Percentiles rank a stretch among this genome's conserved stretches.
Conservation (phyloP, 108 stramenopile genomes). For the Bacterosira constricta region DNA sequence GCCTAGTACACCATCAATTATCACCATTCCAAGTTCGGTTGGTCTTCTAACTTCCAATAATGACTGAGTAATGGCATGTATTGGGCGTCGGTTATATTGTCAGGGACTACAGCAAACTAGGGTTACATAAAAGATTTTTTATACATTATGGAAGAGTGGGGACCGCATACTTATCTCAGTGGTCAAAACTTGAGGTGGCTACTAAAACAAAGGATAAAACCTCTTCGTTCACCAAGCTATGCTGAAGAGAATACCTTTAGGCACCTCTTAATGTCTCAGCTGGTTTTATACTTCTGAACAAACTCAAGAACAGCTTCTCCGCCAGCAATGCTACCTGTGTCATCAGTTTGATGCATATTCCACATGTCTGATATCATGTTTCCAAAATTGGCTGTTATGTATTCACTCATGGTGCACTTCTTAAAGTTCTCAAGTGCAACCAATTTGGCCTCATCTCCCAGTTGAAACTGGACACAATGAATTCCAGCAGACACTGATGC, state of each 20-base stretch:
- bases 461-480: constrained; percentile 15
- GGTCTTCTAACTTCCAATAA: too few relatives aligned
- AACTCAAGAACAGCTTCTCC: constrained; percentile 34
- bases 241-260: not conserved
- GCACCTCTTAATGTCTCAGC: not conserved
- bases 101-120: too few relatives aligned
- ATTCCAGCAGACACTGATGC: constrained; percentile 14
- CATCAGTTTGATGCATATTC: constrained; percentile 40
- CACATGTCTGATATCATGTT: constrained; percentile 27
- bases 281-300: constrained; percentile 13
- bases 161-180: too few relatives aligned
- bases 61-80: too few relatives aligned
- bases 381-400: constrained; percentile 14
- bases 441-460: constrained; percentile 28
- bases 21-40: too few relatives aligned
- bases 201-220: not conserved
- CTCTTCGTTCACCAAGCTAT: too few relatives aligned
- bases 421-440: constrained; percentile 17
- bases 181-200: too few relatives aligned
- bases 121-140: too few relatives aligned
- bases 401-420: constrained; percentile 5
- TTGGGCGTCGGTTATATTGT: too few relatives aligned
- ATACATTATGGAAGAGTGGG: too few relatives aligned
- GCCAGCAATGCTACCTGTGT: constrained; percentile 25
- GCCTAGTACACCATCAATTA: too few relatives aligned